Conservation (phyloP, 805 yeast genomes). For the Zygoascus biomembranicola region DNA sequence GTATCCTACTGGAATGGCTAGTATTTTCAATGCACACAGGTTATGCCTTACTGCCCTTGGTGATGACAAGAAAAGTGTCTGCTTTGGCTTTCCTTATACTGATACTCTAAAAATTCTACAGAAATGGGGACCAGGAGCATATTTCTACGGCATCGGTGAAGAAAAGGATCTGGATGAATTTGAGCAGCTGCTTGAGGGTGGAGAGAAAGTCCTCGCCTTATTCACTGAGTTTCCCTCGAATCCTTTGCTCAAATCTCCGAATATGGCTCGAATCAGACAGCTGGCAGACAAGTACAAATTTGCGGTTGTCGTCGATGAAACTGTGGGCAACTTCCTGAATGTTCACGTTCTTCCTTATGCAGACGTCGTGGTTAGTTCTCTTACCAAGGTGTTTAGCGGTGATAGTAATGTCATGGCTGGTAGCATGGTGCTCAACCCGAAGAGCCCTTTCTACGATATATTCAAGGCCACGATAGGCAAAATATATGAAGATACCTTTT, state of each 20-base stretch:
- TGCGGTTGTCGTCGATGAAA: conserved; percentile 84
- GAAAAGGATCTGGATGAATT: conserved; percentile 53
- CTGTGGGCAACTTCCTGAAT: conserved; percentile 85
- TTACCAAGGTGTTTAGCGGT: conserved; percentile 89
- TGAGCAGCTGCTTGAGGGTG: conserved; percentile 50
- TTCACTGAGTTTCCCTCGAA: conserved; percentile 94
- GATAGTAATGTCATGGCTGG: conserved; percentile 97
- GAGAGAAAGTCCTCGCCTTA: conserved; percentile 63
- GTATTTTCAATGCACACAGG: conserved; percentile 75
- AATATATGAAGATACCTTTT: conserved; percentile 66
- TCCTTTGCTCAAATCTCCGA: conserved; percentile 83
- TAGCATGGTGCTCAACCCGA: conserved; percentile 68
- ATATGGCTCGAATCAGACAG: conserved; percentile 53
- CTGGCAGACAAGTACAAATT: conserved; percentile 66
- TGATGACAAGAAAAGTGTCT: conserved; percentile 53
- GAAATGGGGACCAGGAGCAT: conserved; percentile 89
- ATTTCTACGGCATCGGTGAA: conserved; percentile 80
- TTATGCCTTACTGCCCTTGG: conserved; percentile 21
- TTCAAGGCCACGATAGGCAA: conserved; percentile 44
- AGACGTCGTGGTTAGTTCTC: conserved; percentile 80
- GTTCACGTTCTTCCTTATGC: conserved; percentile 71
- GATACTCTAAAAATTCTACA: conserved; percentile 80
- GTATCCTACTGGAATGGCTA: conserved; percentile 88
- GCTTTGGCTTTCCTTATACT: conserved; percentile 94
- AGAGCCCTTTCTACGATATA: conserved; percentile 39